Base-by-base conservation (phyloP, 2,329 filamentous ascomycete species). In the Phaeosphaeriaceae sp. region DNA sequence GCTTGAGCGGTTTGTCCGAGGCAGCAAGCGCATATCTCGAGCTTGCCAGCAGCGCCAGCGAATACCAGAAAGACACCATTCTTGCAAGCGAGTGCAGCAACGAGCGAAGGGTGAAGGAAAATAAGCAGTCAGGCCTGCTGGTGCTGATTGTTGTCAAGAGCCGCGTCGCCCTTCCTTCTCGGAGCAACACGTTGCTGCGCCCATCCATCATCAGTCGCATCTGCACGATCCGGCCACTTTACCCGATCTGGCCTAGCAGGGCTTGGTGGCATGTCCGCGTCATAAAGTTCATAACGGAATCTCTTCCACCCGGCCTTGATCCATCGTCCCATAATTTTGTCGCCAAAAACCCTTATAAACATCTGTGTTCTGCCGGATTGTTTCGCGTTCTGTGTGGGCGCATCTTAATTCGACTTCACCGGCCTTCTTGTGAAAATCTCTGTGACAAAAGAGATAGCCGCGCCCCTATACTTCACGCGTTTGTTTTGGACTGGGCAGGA, bases 1-100 rank as follows among this genome's bases (percentile, higher is more conserved):
- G 84, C 54, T 83, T 81, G 46, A 79, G 73, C n/a, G 78, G 68
- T 60, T 83, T 80, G 65, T 71, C 81, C 74, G 65, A 79, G 69
- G 60, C 66, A 22, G 78, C 73, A 40, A 78, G 73, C 51, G 62
- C 62, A 45, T 31, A 62, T 69, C 58, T 75, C 72, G 66, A 75
- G 75, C 53, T 79, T 66, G 55, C 73, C 45, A 64, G 58, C 51
- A 69, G 65, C 54, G 71, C 62, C 20, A 71, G 66, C 25, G 68
- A 69, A 36, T 63, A 56, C 50, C 70, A 59, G 48, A 67, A 46
- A 41, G 70, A 60, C 62, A 69, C 69, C 72, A 75, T 75, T 48
- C 48, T 61, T 60, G 60, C 44, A 40, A n/a, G 40, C 6, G 15
- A 40, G 15, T 58, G 41, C 33, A 44, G 53, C 47, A 58, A 46